phyloP scores from a whole-genome alignment of 192 early-diverging fungal genomes.

The Podila epigama region DNA sequence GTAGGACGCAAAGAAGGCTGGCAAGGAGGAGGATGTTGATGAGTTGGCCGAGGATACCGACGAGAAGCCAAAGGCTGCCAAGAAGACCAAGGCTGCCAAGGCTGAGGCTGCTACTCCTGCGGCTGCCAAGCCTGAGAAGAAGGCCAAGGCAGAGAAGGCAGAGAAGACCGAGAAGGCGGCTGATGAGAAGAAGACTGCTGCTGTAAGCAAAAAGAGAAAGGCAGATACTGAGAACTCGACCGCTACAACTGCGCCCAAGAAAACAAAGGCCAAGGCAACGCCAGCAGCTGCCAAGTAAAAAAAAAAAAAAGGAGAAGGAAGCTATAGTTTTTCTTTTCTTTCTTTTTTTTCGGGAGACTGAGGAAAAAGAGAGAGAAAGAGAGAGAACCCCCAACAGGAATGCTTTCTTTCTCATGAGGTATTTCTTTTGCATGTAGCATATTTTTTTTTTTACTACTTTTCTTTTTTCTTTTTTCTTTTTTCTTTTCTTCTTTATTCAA shows the following conservation, averaged over 20 bases:
- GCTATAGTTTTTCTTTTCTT: too few species aligned
- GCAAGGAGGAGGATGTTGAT: conserved; percentile 26
- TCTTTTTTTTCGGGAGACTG: neutral
- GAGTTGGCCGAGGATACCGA: conserved; percentile 13
- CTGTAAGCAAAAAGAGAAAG: conserved; percentile 38
- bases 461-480: too few species aligned
- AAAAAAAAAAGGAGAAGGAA: neutral
- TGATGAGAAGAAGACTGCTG: neutral
- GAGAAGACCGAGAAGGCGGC: conserved; percentile 5
- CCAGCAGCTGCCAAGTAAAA: conserved; percentile 1
- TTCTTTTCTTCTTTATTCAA: too few species aligned
- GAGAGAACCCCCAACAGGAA: too few species aligned
- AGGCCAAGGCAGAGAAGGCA: conserved; percentile 8
- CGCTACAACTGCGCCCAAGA: too few species aligned
- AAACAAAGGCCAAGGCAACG: conserved; percentile 44
- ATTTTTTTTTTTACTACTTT: too few species aligned
- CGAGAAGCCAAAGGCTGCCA: conserved; percentile 15
- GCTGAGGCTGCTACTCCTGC: neutral
- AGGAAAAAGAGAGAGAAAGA: neutral
- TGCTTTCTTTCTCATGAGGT: too few species aligned
- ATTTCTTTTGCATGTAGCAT: too few species aligned
- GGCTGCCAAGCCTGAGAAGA: conserved; percentile 19
- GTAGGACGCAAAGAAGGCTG: conserved; percentile 31
- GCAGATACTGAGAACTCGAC: conserved; percentile 15
- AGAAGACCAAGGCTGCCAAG: conserved; percentile 23